phyloP scores from a whole-genome alignment of 106 monocot species.

The Phalaenopsis aphrodite region DNA sequence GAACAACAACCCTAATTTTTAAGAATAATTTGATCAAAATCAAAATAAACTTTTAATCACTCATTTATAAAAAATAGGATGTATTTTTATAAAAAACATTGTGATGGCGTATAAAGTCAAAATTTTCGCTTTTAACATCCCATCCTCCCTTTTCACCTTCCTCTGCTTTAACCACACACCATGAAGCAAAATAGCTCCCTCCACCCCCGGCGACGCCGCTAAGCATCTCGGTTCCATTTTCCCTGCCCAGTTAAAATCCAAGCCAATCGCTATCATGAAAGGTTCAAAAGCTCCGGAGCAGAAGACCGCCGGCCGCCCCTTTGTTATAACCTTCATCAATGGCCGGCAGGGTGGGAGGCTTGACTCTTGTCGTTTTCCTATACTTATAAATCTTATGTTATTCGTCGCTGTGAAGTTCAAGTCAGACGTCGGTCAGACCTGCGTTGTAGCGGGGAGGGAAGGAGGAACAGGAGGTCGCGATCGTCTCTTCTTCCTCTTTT shows the following conservation, averaged over 20 bases:
- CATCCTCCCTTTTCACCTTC: too few species aligned
- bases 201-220: too few species aligned
- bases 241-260: not conserved
- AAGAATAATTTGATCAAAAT: too few species aligned
- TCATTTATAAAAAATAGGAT: too few species aligned
- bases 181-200: too few species aligned
- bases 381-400: not conserved
- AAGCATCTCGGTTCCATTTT: too few species aligned
- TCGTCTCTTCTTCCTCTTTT: not conserved
- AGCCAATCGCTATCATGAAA: conserved; percentile 1
- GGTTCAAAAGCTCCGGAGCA: not conserved
- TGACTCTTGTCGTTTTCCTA: not conserved
- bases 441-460: not conserved
- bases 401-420: not conserved
- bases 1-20: too few species aligned
- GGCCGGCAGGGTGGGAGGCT: not conserved
- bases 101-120: too few species aligned
- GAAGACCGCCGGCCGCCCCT: not conserved
- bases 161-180: too few species aligned
- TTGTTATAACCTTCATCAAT: not conserved
- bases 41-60: too few species aligned
- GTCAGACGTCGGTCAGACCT: not conserved
- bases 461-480: not conserved
- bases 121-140: too few species aligned
- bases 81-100: too few species aligned